A percentile compares a stretch with the other conserved stretches of the same genome.
These are phyloP conservation scores for Stropharia rugosoannulata DNA, from an alignment of 768 basidiomycete species.

Conservation along the genomic window DNA sequence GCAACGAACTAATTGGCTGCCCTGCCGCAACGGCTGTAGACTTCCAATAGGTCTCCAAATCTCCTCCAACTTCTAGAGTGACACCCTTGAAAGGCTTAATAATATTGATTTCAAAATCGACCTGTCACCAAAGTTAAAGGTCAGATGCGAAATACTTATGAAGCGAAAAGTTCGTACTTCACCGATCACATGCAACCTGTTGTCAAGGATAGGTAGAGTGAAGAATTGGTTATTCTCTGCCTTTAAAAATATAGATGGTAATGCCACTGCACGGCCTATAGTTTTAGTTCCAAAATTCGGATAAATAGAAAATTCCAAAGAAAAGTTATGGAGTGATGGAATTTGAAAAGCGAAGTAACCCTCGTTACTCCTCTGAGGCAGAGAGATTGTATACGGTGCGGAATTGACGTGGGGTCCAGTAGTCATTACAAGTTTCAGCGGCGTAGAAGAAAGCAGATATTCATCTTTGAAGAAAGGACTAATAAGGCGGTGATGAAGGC, in stretches of 20 bases:
- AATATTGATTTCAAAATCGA: constrained; percentile 85
- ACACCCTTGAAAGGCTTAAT: constrained; percentile 90
- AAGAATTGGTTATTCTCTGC: constrained; percentile 54
- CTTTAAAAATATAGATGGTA: constrained; percentile 68
- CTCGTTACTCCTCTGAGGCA: constrained; percentile 72
- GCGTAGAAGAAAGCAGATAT: constrained; percentile 69
- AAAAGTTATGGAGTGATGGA: constrained; percentile 65
- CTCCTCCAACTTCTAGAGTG: constrained; percentile 91
- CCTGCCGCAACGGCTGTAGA: constrained; percentile 59
- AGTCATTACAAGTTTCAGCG: constrained; percentile 94
- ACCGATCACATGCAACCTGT: constrained; percentile 90
- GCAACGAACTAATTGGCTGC: constrained; percentile 37
- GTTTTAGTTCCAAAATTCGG: constrained; percentile 98
- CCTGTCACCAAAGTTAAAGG: constrained; percentile 38
- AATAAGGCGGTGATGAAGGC: constrained; percentile 72
- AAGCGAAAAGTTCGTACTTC: constrained; percentile 52
- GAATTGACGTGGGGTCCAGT: constrained; percentile 80
- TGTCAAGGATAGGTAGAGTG: constrained; percentile 84
- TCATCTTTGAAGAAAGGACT: constrained; percentile 67
- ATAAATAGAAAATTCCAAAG: constrained; percentile 91
- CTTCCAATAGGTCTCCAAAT: constrained; percentile 99
- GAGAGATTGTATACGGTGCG: constrained; percentile 86
- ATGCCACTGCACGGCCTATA: constrained; percentile 87
- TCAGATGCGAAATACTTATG: constrained; percentile 6
- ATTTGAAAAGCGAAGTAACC: constrained; percentile 88